These are phyloP conservation scores for Hypoxylon lienhwacheense DNA, from an alignment of 495 filamentous ascomycete genomes.

Conservation along the genomic window DNA sequence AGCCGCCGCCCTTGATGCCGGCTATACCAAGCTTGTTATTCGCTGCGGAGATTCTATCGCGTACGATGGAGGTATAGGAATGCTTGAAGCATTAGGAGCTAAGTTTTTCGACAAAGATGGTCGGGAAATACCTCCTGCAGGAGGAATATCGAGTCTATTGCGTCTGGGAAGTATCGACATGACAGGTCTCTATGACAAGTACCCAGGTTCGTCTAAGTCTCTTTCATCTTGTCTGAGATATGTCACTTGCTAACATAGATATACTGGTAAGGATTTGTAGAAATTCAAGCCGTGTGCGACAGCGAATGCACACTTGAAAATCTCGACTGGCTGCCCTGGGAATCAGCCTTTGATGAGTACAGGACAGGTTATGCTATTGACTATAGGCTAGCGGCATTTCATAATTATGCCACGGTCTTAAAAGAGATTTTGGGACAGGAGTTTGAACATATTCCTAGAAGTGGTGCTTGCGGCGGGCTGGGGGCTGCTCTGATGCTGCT, in stretches of 20 bases:
- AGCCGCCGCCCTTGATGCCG: background rate
- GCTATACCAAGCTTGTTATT: background rate
- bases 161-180: background rate
- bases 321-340: no score
- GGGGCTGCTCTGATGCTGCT: background rate
- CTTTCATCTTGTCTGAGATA: background rate
- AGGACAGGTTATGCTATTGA: no score
- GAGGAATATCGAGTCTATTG: background rate
- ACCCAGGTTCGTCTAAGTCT: background rate
- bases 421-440: background rate
- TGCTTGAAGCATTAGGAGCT: conserved; percentile 3
- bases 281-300: background rate
- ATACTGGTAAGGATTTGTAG: background rate
- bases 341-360: no score
- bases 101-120: background rate
- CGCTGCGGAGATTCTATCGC: background rate
- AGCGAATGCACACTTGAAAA: no score
- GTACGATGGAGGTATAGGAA: conserved; percentile 2
- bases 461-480: conserved; percentile 3
- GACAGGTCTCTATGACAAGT: background rate
- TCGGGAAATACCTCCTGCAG: background rate
- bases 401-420: background rate
- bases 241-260: background rate
- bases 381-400: background rate
- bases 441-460: background rate